phyloP scores from a whole-genome alignment of 2,329 filamentous ascomycete species.

The Fusarium falciforme region DNA sequence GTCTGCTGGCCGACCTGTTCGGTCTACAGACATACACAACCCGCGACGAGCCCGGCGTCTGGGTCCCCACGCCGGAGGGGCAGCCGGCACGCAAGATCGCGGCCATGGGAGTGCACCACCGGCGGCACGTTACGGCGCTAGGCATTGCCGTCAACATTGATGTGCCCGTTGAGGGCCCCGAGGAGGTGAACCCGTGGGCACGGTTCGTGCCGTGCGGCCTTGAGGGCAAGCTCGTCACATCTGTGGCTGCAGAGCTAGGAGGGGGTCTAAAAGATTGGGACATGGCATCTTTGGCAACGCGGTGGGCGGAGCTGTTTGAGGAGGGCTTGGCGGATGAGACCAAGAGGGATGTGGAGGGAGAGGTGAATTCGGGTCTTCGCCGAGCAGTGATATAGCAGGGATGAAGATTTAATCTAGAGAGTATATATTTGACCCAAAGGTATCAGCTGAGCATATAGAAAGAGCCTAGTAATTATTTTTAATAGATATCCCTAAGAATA shows the following conservation, averaged over 20 bases:
- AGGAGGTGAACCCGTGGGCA: slow-evolving; percentile 63
- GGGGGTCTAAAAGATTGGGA: slow-evolving; percentile 38
- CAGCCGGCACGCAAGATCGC: slow-evolving; percentile 78
- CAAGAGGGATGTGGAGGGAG: slow-evolving; percentile 39
- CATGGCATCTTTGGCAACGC: slow-evolving; percentile 43
- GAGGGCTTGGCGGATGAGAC: slow-evolving; percentile 46
- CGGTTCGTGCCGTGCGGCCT: slow-evolving; percentile 93
- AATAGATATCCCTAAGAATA: not conserved
- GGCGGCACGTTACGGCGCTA: slow-evolving; percentile 84
- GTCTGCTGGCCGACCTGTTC: slow-evolving; percentile 67
- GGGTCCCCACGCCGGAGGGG: slow-evolving; percentile 61
- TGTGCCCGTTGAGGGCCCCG: slow-evolving; percentile 62
- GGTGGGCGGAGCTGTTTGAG: slow-evolving; percentile 51
- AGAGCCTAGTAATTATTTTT: not conserved
- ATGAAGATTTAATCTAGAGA: not conserved
- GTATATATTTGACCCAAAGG: not conserved
- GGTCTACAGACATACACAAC: slow-evolving; percentile 68
- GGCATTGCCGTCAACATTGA: slow-evolving; percentile 85
- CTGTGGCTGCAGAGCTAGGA: slow-evolving; percentile 67
- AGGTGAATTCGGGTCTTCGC: slow-evolving; percentile 21
- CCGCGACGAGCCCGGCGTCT: slow-evolving; percentile 87
- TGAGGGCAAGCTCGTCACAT: slow-evolving; percentile 83
- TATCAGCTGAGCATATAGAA: not conserved
- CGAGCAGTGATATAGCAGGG: not conserved
- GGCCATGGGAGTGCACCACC: slow-evolving; percentile 90